Evolutionary conservation across 2,329 filamentous ascomycete species (phyloP), one percentile per base, ranked within the genome.

Genomic region (Elsinoe perseae): DNA sequence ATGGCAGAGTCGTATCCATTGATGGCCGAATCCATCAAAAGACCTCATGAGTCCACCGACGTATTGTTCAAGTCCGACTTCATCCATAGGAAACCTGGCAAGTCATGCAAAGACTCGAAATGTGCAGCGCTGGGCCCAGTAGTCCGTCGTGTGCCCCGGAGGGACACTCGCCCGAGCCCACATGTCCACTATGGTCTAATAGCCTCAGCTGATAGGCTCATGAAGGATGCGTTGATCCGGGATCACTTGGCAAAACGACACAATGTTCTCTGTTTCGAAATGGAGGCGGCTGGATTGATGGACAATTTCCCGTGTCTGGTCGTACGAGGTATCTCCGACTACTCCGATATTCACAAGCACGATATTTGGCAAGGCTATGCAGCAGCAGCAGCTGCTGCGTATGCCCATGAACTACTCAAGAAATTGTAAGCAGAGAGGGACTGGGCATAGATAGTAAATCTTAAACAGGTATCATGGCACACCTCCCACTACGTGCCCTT

Each of bases 261-360:
- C 2, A 57, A 48, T 4, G 53, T 61, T 5, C 20, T 66, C 1
- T 63, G 63, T 48, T 63, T n/a, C n/a, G n/a, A n/a, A n/a, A n/a
- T n/a, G n/a, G n/a, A n/a, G n/a, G n/a, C n/a, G n/a, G 64, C 64
- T 6, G 62, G 60, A 4, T 23, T 64, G 18, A 63, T 63, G 57
- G 52, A 64, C 52, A 57, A 50, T n/a, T 60, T 59, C 18, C 58
- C 57, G 14, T 69, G 57, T 60, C 27, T 65, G 2, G 59, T 65
- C 10, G 60, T 65, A 16, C 57, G 63, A 1, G 63, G 64, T 3
- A 61, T 64, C 12, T 65, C 57, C 16, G 63, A 64, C 54, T 64
- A 64, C 21, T 56, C 64, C 2, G 64, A 65, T 42, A 61, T 60
- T 16, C 63, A 65, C 56, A 65, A 64, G 56, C 59, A 60, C 53